Evolutionary conservation across 371 early-diverging fungal genomes (phyloP), one percentile per base, ranked within the genome.

Genomic region (Phascolomyces articulosus): DNA sequence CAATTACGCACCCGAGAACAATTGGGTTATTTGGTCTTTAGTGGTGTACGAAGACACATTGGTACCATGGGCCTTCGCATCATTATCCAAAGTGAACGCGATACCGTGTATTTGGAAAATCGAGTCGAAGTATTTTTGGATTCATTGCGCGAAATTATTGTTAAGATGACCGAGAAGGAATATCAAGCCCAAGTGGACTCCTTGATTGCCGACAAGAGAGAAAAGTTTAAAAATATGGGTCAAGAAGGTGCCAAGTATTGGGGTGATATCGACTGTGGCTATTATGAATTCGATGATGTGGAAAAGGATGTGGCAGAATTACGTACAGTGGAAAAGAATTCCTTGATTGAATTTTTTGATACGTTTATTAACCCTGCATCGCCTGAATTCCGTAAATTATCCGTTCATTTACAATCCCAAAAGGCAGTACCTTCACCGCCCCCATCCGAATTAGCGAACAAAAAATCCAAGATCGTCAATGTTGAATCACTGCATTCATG

Each of bases 1-100:
- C 91, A 91, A 67, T 83, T 98, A 38, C 86, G 97, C 16, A 97
- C 98, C 4, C 90, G 92, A 61, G 96, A 95, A 61, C 93, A 93
- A 66, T 78, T 95, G 63, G 89, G 95, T 16, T 95, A 95, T 66
- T 66, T 91, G n/a, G 93, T 92, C n/a, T 91, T 86, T 64, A 87
- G 89, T 65, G 90, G 90, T 3, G 66, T 86, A 11, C 77, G 88
- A 21, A 79, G 77, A 49, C 82, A 82, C n/a, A 69, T 85, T 1
- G 85, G 86, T 3, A 72, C 76, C 3, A 70, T 87, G 44, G 92
- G 92, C 0, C 73, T 92, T 58, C 78, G 91, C 0, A 72, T 97
- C 54, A 84, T 95, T 34, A 77, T 98, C 26, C 96, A 98, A 70
- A 93, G 95, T 61, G 96, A 96, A 68, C 69, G 84, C 0, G 91